Evolutionary conservation across 768 basidiomycete species (phyloP), one percentile per base, ranked within the genome.

Genomic region (Pholiota microspora): DNA sequence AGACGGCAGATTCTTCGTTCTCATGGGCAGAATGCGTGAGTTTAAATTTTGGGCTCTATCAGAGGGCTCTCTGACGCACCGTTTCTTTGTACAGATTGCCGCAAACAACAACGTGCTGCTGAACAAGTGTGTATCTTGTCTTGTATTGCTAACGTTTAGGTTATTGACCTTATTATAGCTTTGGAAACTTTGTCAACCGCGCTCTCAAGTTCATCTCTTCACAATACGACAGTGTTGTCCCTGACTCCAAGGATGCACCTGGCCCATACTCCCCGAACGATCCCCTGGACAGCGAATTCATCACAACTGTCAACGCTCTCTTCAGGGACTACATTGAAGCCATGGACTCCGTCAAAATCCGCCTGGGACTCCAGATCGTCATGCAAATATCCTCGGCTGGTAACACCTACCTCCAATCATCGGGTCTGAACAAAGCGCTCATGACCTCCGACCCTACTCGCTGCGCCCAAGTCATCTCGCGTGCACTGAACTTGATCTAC

Each of bases 161-260:
- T 58, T 32, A 15, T 8, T 10, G 12, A 36, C n/a, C n/a, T n/a
- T n/a, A 15, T 18, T 35, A 21, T 51, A 93, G 92, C 73, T 90
- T 99, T 62, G 97, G 97, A 40, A 99, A 99, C 75, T 98, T 97
- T 63, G 90, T 98, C 59, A 99, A 99, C 70, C 89, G 97, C 24
- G 79, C 84, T 15, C 77, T 98, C 67, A 98, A 98, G 71, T 99
- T 99, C 67, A 82, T 94, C 27, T 82, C 88, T 5, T 88, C 91
- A 4, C 92, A 93, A 66, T 96, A 88, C 66, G 81, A 85, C 50
- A 72, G 89, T 46, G 71, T 88, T 38, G 77, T 98, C 32, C 94
- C 96, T 0, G 92, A 95, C 48, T 81, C 89, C 34, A 78, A 76
- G 15, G 89, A 92, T 58, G 72, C 73, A 16, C 79, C 82, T 7